Base-by-base conservation (phyloP, 495 filamentous ascomycete genomes). In the Aspergillus nanangensis region DNA sequence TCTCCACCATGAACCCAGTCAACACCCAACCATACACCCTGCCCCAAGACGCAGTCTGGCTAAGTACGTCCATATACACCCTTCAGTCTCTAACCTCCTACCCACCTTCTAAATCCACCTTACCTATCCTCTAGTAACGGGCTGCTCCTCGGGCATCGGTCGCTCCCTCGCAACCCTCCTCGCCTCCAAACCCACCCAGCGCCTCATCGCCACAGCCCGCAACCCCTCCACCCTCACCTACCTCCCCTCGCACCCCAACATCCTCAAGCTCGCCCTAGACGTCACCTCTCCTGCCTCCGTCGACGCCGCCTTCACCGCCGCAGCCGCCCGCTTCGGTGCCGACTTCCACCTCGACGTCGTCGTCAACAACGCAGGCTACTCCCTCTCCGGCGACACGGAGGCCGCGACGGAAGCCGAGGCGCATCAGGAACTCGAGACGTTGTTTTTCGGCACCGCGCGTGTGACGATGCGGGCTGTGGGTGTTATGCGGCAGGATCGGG, bases 321-420 rank as follows among this genome's bases (percentile, higher is more conserved):
- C 70, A 2, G 33, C 33, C 1, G 11, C 15, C 15, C 33, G 20
- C 5, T 36, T 36, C 33, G 34, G 70, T 1, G 41, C 44, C 0
- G 59, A 60, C 31, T 76, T 75, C 51, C 53, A 57, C 31, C 59
- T 81, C 51, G 78, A 81, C 47, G 64, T 80, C 21, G 53, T 78
- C 5, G 71, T 80, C 52, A 79, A 81, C 61, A 81, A 79, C 38
- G 76, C 77, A 1, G 78, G 76, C 20, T 76, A 76, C 48, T 48
- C 57, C 0, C 63, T 75, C 4, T 36, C 41, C 4, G 76, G 74
- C 9, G 66, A 66, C 41, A 63, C 71, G 22, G 76, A 79, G 53
- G 59, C 54, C 23, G 57, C 70, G 4, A 48, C 53, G 0, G 62
- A 70, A 14, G 48, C 51, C 5, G 59, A 67, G 42, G 52, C 62